phyloP scores from a whole-genome alignment of 129 eudicot genomes.

The Flaveria ramosissima region DNA sequence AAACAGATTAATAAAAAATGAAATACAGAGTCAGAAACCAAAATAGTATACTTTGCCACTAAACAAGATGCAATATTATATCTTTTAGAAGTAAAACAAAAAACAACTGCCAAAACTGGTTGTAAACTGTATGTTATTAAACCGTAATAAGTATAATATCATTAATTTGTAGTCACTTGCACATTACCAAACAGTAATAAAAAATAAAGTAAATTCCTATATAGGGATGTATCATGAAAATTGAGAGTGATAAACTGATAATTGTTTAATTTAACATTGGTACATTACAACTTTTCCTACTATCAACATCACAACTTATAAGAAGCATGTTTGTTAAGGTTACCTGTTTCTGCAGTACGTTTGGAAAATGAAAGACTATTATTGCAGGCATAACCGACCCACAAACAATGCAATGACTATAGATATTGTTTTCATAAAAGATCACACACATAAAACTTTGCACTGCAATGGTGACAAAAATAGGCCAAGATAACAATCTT shows the following conservation, averaged over 20 bases:
- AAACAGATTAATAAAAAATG: not conserved
- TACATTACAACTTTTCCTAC: not conserved
- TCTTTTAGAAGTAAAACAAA: not conserved
- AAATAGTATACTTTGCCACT: not conserved
- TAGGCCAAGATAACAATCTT: not conserved
- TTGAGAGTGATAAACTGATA: too few species aligned
- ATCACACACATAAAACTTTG: not conserved
- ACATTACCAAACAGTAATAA: not conserved
- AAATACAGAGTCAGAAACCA: not conserved
- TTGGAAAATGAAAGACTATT: not conserved
- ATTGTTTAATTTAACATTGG: too few species aligned
- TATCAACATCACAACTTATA: not conserved
- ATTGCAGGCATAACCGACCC: not conserved
- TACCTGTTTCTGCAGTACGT: not conserved
- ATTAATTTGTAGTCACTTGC: not conserved
- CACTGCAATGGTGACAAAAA: not conserved
- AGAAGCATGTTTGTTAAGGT: not conserved
- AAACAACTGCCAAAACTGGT: not conserved
- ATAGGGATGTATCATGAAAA: too few species aligned
- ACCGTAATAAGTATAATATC: too few species aligned
- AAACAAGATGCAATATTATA: not conserved
- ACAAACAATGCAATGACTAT: not conserved
- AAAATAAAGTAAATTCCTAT: not conserved
- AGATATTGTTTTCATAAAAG: not conserved
- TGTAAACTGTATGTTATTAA: not conserved